Evolutionary conservation across 371 early-diverging fungal species (phyloP).

Genomic region (Thermomucor indicae-seudaticae): DNA sequence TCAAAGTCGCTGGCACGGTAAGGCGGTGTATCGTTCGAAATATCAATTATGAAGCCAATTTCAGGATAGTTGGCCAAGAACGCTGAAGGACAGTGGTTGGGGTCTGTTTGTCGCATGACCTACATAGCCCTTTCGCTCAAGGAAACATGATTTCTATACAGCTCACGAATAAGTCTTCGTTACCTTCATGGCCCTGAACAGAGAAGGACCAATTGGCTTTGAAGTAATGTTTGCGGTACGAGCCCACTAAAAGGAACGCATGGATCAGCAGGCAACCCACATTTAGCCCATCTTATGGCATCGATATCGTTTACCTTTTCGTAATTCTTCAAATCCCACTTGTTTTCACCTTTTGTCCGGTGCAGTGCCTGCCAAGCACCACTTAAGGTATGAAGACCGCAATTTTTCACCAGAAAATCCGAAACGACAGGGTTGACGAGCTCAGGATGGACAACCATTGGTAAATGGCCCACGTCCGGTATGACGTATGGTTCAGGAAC

Average conservation of each 20-base stretch:
- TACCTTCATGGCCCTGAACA: slow-evolving; percentile 58
- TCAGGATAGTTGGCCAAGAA: slow-evolving; percentile 63
- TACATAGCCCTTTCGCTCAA: slow-evolving; percentile 12
- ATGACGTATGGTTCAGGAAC: slow-evolving; percentile 57
- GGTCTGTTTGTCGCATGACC: slow-evolving; percentile 67
- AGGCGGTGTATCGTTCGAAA: slow-evolving; percentile 59
- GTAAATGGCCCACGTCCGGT: slow-evolving; percentile 60
- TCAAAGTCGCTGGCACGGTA: slow-evolving; percentile 62
- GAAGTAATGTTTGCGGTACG: slow-evolving; percentile 50
- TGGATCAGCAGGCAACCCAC: background rate
- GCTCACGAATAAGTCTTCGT: too few species aligned
- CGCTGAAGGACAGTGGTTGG: slow-evolving; percentile 56
- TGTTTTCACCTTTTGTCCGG: slow-evolving; percentile 57
- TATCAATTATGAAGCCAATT: slow-evolving; percentile 51
- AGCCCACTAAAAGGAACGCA: slow-evolving; percentile 38
- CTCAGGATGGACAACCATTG: slow-evolving; percentile 66
- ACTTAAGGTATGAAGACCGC: slow-evolving; percentile 52
- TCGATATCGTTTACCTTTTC: slow-evolving; percentile 45
- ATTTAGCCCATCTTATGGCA: background rate
- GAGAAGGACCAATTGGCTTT: slow-evolving; percentile 46
- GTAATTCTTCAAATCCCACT: slow-evolving; percentile 69
- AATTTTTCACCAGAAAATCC: slow-evolving; percentile 62
- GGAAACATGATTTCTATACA: background rate
- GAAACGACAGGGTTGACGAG: slow-evolving; percentile 62
- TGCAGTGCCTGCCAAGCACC: slow-evolving; percentile 59